Evolutionary conservation across 2,329 filamentous ascomycete species (phyloP).

Genomic region (Ceratocystis huliohia): DNA sequence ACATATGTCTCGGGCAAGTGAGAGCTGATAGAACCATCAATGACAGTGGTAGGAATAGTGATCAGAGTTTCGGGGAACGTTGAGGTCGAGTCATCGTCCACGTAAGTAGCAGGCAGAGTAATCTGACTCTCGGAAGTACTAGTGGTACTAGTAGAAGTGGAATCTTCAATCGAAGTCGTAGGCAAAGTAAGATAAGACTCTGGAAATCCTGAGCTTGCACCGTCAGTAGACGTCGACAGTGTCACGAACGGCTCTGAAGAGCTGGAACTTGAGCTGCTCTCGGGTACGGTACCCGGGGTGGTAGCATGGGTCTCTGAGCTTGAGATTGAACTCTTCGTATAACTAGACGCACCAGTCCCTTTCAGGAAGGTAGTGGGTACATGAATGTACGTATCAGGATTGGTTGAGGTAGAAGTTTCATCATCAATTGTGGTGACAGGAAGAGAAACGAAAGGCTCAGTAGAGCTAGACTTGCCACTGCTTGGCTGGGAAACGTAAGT

Average conservation of each 20-base stretch:
- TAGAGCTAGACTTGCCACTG: background rate
- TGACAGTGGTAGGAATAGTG: background rate
- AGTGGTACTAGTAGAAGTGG: background rate
- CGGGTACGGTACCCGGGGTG: background rate
- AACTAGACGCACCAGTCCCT: background rate
- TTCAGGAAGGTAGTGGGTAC: background rate
- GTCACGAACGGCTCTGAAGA: background rate
- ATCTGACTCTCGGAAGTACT: background rate
- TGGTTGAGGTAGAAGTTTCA: background rate
- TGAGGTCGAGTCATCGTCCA: conserved; percentile 19
- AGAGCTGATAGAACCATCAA: conserved; percentile 1
- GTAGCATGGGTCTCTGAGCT: background rate
- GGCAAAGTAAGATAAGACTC: background rate
- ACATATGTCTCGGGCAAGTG: background rate
- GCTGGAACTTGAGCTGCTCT: background rate
- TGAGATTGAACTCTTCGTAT: background rate
- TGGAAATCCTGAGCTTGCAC: background rate
- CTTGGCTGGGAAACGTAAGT: background rate
- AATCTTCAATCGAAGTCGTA: background rate
- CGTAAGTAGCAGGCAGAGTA: conserved; percentile 10
- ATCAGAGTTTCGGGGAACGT: conserved; percentile 10
- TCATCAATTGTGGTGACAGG: background rate
- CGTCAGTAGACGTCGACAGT: background rate
- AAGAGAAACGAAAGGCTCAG: background rate
- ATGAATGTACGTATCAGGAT: background rate